Evolutionary conservation across 352 stramenopile genomes (phyloP), one percentile per base, ranked within the genome.

Genomic region (Phytopythium boreale): DNA sequence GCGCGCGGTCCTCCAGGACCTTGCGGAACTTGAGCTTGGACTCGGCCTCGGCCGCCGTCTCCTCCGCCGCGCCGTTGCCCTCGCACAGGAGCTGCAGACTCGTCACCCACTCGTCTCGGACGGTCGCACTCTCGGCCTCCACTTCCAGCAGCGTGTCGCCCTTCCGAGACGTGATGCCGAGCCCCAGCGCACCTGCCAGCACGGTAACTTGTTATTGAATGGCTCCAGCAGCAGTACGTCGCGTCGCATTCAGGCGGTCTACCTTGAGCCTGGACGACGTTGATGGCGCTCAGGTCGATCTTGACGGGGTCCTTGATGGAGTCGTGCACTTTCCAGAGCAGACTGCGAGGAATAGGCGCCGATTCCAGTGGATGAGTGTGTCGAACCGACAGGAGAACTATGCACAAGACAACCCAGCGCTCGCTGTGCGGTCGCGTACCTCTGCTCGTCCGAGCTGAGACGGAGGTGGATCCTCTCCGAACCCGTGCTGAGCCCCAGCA

Each of bases 61-160:
- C 74, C 22, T 72, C 72, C n/a, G 58, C 63, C 15, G 62, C 57
- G 26, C 62, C 69, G 60, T 66, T 80, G 52, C 88, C 81, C 66
- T 94, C 83, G 43, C 76, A 89, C 22, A 94, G 60, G n/a, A 92
- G 64, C 66, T 92, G 85, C 56, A 94, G 64, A 69, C 80, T 79
- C 17, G 79, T 90, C 24, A 88, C 86, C 86, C 86, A 94, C 36
- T 74, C 75, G 56, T 90, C 74, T 20, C 84, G 79, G 41, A 80
- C 43, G n/a, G 89, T 79, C 60, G 80, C 73, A 12, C 66, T 80
- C 14, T 90, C 80, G 0, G 86, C 84, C 20, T 94, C 82, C n/a
- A 94, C 62, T 55, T 93, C 86, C 57, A 94, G 66, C 47, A 92
- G 59, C 6, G 69, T 70, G 19, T 90, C 82, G 11, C 84, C 80